A percentile compares a stretch with the other conserved stretches of the same genome.
These are phyloP conservation scores for Alternaria sp. DNA, from an alignment of 2,329 filamentous ascomycete species.

Conservation along the genomic window DNA sequence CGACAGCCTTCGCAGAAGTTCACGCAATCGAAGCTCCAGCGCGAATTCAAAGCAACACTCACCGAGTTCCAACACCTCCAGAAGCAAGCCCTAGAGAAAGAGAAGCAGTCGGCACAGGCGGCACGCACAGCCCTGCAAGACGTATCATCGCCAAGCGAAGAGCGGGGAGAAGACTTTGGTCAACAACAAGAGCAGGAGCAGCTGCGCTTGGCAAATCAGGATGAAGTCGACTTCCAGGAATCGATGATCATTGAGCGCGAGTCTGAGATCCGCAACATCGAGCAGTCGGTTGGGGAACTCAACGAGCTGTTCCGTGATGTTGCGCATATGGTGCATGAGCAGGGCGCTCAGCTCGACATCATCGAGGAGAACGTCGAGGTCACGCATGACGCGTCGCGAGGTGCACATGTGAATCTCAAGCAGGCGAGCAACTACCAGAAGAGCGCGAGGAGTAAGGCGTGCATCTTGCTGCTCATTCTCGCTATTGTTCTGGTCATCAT, in stretches of 20 bases:
- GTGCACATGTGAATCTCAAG: conserved; percentile 84
- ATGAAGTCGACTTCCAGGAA: conserved; percentile 98
- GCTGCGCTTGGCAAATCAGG: conserved; percentile 82
- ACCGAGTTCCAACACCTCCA: conserved; percentile 94
- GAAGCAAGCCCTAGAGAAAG: conserved; percentile 86
- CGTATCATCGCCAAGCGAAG: conserved; percentile 48
- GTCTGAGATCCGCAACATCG: conserved; percentile 95
- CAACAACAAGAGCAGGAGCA: conserved; percentile 69
- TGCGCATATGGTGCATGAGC: conserved; percentile 95
- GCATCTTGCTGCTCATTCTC: conserved; percentile 87
- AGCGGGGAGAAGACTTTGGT: conserved; percentile 51
- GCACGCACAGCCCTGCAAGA: conserved; percentile 80
- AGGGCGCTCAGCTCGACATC: conserved; percentile 85
- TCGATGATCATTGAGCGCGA: conserved; percentile 94
- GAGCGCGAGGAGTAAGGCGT: conserved; percentile 92
- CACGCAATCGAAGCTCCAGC: conserved; percentile 91
- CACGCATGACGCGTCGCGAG: conserved; percentile 79
- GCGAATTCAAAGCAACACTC: conserved; percentile 88
- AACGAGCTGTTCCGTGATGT: conserved; percentile 98
- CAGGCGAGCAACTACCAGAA: conserved; percentile 92
- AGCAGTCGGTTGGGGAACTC: conserved; percentile 91
- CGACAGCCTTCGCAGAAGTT: conserved; percentile 89
- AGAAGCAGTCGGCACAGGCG: conserved; percentile 83
- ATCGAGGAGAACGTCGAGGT: conserved; percentile 89
- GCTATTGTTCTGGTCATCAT: conserved; percentile 89